Base-by-base conservation (phyloP, 2,329 filamentous ascomycete genomes). In the Stromatinia cepivora region DNA sequence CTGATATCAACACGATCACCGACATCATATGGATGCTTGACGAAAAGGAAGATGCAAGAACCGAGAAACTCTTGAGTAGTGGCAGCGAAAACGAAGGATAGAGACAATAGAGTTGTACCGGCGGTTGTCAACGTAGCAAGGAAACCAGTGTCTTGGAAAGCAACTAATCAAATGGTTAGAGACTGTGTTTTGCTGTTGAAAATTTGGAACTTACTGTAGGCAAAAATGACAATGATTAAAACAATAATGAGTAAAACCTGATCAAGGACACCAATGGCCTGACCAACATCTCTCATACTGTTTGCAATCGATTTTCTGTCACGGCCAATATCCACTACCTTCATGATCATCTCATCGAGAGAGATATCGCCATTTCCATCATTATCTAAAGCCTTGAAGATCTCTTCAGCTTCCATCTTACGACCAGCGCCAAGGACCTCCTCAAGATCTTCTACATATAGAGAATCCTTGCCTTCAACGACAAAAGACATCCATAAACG, bases 401-500 rank as follows among this genome's bases (percentile, higher is more conserved):
- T 91, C 79, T 97, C 93, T 70, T 95, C 91, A 2, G 95, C 95
- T 72, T 97, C 92, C 0, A 87, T 83, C 72, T 88, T 87, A 75
- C 91, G 89, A 8, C 87, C 86, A 0, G 86, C 82, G 2, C 94
- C 94, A 70, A 99, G 89, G 13, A 98, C 94, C 78, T 98, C 94
- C 42, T 89, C 79, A 50, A 99, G 86, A 78, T 99, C 95, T 6
- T 97, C 93, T 11, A 86, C 80, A 74, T 87, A 92, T 11, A 99
- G 84, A 0, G 90, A 84, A 53, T 97, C 92, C 70, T 89, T 89
- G 75, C 93, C 93, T 80, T 98, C 94, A 5, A 95, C 88, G 1
- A 97, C 95, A 78, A 97, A 97, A 0, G 94, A 97, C 92, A 97
- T 97, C 95, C 95, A 98, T 72, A 98, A 90, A 76, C 95, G 91